Evolutionary conservation across 768 basidiomycete genomes (phyloP), one percentile per base, ranked within the genome.

Genomic region (Kwoniella sp.): DNA sequence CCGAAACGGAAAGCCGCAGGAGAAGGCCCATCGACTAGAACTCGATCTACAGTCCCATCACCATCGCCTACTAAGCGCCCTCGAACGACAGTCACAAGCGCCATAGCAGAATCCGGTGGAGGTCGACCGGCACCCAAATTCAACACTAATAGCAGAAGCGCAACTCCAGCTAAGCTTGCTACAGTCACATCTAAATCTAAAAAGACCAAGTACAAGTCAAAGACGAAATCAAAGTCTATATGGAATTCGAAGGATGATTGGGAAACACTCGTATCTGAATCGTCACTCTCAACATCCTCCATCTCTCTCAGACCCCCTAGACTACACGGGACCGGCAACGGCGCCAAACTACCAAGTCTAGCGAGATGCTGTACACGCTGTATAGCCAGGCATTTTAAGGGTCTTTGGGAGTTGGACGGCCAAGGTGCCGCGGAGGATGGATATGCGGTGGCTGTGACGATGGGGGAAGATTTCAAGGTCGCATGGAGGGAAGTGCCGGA

Each of bases 181-280:
- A n/a, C n/a, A n/a, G n/a, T n/a, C n/a, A n/a, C n/a, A n/a, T n/a
- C n/a, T n/a, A n/a, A n/a, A n/a, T n/a, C n/a, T n/a, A n/a, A n/a
- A n/a, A n/a, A 47, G 44, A 37, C 33, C 52, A 55, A 59, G 49
- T 29, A 30, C 58, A 50, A n/a, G 22, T 57, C 7, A 33, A 33
- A 33, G 5, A 33, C 5, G 33, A 57, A 40, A 44, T 10, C 27
- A 27, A 26, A 67, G 22, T 69, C 69, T 8, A 58, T 76, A 49
- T 76, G 67, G 68, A 76, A 66, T 29, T 61, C 67, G 0, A 52
- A 58, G n/a, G 71, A 73, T 30, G 70, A 76, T 48, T 76, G 72
- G 74, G 68, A 73, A 33, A 56, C 68, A 24, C 55, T 76, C 15
- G 57, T 76, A 12, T 61, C 69, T 2, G 64, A 63, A 1, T 68